Base-by-base conservation (phyloP, 164 flowering plant genomes). In the Buxus sempervirens region DNA sequence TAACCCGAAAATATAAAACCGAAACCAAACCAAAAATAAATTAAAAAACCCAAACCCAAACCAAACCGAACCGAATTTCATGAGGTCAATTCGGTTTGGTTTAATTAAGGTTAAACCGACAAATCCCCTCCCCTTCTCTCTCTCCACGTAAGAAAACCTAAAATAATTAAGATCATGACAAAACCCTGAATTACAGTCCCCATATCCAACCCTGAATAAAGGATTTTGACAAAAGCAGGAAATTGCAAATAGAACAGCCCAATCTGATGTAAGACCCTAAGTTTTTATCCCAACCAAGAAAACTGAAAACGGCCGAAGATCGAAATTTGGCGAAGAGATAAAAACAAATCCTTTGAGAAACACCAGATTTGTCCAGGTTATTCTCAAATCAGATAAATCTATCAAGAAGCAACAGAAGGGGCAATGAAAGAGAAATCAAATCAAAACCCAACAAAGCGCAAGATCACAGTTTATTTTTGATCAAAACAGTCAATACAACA, bases 111-210 rank as follows among this genome's bases (percentile, higher is more conserved):
- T n/a, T n/a, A n/a, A n/a, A n/a, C n/a, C n/a, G n/a, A n/a, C n/a
- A n/a, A n/a, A n/a, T n/a, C n/a, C n/a, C n/a, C n/a, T n/a, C n/a
- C n/a, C n/a, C n/a, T n/a, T n/a, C n/a, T n/a, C n/a, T n/a, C n/a
- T 63, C 66, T 56, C 54, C 54, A 65, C 12, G 28, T 60, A 65
- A 54, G 36, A 27, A 48, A 54, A 32, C 21, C n/a, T 69, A 70
- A 23, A 53, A 66, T 38, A 69, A 78, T 70, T 21, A 60, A 70
- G 9, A 56, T 61, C 70, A 59, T 64, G 4, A 63, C 66, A 22
- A 27, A 68, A 41, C 12, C 64, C 25, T 62, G 8, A 16, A 21
- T 12, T 15, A 13, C 3, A 58, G 66, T 28, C 27, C 48, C 58
- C 48, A 70, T 12, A 16, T 22, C 48, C 13, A 21, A 19, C 16